A percentile compares a stretch with the other conserved stretches of the same genome.
These are phyloP conservation scores for Aspergillus neoniger DNA, from an alignment of 2,329 filamentous ascomycete genomes.

Conservation along the genomic window DNA sequence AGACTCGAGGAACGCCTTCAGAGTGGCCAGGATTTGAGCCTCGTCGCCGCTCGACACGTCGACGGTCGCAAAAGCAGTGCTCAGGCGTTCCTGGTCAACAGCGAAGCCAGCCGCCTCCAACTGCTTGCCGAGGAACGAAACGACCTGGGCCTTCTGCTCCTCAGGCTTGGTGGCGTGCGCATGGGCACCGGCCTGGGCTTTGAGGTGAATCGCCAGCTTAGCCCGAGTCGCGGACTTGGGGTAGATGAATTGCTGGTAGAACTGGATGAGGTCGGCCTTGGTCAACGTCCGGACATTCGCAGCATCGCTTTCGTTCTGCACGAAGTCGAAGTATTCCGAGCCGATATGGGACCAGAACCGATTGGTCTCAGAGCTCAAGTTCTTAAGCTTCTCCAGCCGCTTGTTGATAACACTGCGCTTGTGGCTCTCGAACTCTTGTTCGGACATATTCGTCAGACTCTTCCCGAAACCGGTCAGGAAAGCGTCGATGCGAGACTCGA, in stretches of 20 bases:
- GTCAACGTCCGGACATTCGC: slow-evolving; percentile 71
- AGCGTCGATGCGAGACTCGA: slow-evolving; percentile 83
- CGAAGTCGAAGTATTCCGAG: slow-evolving; percentile 86
- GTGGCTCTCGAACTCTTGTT: slow-evolving; percentile 83
- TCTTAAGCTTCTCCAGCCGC: slow-evolving; percentile 87
- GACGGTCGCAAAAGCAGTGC: slow-evolving; percentile 47
- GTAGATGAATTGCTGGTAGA: slow-evolving; percentile 74
- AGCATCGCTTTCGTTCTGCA: slow-evolving; percentile 77
- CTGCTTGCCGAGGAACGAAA: slow-evolving; percentile 48
- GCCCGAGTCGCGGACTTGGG: slow-evolving; percentile 72
- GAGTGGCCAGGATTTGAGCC: slow-evolving; percentile 52
- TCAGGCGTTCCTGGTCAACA: slow-evolving; percentile 45
- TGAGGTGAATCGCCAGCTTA: slow-evolving; percentile 82
- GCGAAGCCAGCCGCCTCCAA: slow-evolving; percentile 51
- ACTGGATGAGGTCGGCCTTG: slow-evolving; percentile 76
- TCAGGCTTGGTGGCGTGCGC: slow-evolving; percentile 29
- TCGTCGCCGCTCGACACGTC: slow-evolving; percentile 51
- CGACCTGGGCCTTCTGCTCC: slow-evolving; percentile 50
- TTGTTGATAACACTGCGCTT: slow-evolving; percentile 87
- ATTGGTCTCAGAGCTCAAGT: slow-evolving; percentile 78
- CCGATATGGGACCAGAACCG: slow-evolving; percentile 84
- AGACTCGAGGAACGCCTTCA: slow-evolving; percentile 55
- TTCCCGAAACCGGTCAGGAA: slow-evolving; percentile 72
- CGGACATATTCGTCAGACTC: slow-evolving; percentile 72
- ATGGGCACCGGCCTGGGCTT: slow-evolving; percentile 66